Evolutionary conservation across 352 stramenopile genomes (phyloP), one percentile per base, ranked within the genome.

Genomic region (Hyaloperonospora brassicae): DNA sequence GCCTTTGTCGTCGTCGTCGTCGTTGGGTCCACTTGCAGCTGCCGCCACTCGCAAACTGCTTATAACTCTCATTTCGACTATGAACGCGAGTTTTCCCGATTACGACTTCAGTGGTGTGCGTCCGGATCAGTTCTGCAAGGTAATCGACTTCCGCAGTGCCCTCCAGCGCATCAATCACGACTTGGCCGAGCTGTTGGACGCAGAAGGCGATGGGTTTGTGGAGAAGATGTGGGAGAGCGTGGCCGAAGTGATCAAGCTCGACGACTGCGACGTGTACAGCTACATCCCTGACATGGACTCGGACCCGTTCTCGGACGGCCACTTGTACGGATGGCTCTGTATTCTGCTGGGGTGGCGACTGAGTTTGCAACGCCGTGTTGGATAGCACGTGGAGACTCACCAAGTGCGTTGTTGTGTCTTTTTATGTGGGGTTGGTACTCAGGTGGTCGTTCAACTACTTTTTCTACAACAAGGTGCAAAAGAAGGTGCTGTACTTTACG

Each of bases 171-270:
- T 97, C 56, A 95, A 96, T 72, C 80, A 88, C 53, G 68, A 95
- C 62, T 67, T 95, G 53, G 79, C 78, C 6, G 87, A 96, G 57
- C 68, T 93, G 23, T 59, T 98, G 42, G 97, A 99, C 62, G 96
- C 98, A 55, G 97, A 99, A 74, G 93, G 82, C 34, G 96, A 93
- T 47, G 91, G 98, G 10, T 99, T 99, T 68, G 86, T 99, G 38
- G 97, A 99, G 72, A 97, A 97, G 55, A 85, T 99, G 59, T 95
- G 97, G 72, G 96, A 99, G 63, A 71, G 67, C 11, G 80, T 96
- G 47, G 68, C 86, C 7, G 79, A 92, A 50, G 82, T 73, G 11
- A 93, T 96, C 48, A 82, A 87, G 48, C 76, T 91, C n/a, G 72
- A 87, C 11, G 84, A 95, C 60, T 95, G 87, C 62, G 82, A 96